Evolutionary conservation across 108 stramenopile species (phyloP).

Genomic region (Discostella stelligeroides): DNA sequence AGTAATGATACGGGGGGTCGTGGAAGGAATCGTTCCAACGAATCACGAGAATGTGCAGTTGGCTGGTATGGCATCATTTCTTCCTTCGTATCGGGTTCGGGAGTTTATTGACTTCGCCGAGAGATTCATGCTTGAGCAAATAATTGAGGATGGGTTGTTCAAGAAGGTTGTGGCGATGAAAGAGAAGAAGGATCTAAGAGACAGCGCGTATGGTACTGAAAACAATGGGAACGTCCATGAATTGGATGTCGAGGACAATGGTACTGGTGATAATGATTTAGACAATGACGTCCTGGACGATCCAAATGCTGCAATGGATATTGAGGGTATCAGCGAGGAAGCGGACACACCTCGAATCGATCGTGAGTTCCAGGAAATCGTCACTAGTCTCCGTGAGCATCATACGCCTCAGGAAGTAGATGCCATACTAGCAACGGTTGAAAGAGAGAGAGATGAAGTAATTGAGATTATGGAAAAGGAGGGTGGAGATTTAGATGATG

Average conservation of each 20-base stretch:
- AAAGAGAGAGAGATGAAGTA: conserved; percentile 73
- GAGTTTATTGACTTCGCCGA: conserved; percentile 79
- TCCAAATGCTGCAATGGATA: conserved; percentile 15
- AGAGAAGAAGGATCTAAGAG: conserved; percentile 22
- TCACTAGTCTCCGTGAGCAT: conserved; percentile 58
- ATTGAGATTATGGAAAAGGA: conserved; percentile 73
- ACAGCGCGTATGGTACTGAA: conserved; percentile 40
- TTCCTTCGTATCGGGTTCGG: conserved; percentile 68
- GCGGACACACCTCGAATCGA: conserved; percentile 60
- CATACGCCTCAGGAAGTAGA: conserved; percentile 75
- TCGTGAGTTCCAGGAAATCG: conserved; percentile 52
- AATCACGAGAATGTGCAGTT: conserved; percentile 63
- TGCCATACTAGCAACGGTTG: conserved; percentile 73
- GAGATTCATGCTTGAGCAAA: conserved; percentile 71
- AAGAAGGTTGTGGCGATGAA: conserved; percentile 64
- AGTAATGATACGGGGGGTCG: conserved; percentile 64
- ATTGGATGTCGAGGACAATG: conserved; percentile 11
- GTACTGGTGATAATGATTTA: conserved; percentile 25
- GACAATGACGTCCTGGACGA: conserved; percentile 44
- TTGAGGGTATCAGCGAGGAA: conserved; percentile 28
- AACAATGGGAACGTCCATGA: conserved; percentile 17
- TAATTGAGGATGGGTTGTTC: conserved; percentile 67
- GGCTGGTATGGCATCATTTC: conserved; percentile 79
- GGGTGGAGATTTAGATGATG: conserved; percentile 79
- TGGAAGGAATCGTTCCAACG: conserved; percentile 82